Base-by-base conservation (phyloP, 352 stramenopile genomes). In the Globisporangium mamillatum region DNA sequence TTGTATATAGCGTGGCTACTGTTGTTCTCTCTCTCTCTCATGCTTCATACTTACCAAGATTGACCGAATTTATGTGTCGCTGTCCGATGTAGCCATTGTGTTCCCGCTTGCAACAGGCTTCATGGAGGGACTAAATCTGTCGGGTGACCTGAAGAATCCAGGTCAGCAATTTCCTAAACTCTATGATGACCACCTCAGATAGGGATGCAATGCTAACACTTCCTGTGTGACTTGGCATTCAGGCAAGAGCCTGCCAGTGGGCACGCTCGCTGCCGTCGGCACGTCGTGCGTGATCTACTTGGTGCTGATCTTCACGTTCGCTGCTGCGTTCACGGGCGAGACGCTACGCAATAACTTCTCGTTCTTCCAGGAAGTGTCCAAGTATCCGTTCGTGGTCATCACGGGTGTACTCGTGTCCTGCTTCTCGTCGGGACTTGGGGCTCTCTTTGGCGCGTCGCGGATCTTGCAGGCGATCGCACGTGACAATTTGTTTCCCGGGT, bases 71-170 rank as follows among this genome's bases (percentile, higher is more conserved):
- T 44, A 16, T 44, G 27, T 61, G 24, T 60, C 6, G 16, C 53
- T 68, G 63, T 73, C 18, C 38, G 18, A 12, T 66, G 22, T 32
- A 85, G 80, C 75, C 7, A 86, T 96, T 46, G 81, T 95, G 48
- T 96, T 95, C 61, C 86, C 86, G 41, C 81, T 91, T 6, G 81
- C 89, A 22, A 96, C 88, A 8, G 88, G 88, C 5, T 92, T 94
- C 63, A 93, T 93, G 84, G 87, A 92, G 70, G 87, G 87, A 14
- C 72, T 91, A 2, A 95, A 95, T 61, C 68, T 95, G n/a, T 90
- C 78, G 0, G 87, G 87, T 34, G 87, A 95, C 64, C 67, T 95
- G 18, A 83, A 90, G 58, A 78, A 92, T 67, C 84, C 87, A 50
- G 84, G 84, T 83, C 59, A 20, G 57, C 65, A 24, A n/a, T 29